Percentiles rank a stretch among this genome's conserved stretches.
These are phyloP conservation scores for Psidium friedrichsthalianum DNA, from an alignment of 345 rosid species.

Conservation along the genomic window DNA sequence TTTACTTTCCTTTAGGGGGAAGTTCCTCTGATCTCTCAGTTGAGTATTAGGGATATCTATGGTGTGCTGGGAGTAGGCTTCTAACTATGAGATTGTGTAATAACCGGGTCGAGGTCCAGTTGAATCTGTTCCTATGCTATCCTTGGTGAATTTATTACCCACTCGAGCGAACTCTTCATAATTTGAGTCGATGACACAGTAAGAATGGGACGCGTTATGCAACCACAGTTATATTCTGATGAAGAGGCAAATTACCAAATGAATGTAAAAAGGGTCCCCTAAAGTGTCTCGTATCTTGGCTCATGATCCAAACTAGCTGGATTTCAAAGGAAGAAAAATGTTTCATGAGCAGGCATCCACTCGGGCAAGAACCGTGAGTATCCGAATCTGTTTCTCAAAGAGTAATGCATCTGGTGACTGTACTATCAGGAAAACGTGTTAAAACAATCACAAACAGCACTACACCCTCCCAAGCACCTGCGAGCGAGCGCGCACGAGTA, in stretches of 20 bases:
- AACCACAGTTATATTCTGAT: neutral
- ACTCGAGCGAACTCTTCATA: neutral
- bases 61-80: neutral
- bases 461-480: neutral
- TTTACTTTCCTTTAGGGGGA: neutral
- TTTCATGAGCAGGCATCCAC: neutral
- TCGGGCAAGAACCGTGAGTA: neutral
- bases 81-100: neutral
- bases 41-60: neutral
- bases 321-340: neutral
- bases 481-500: neutral
- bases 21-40: neutral
- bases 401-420: neutral
- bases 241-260: neutral
- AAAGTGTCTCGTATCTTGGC: neutral
- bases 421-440: neutral
- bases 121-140: neutral
- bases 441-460: neutral
- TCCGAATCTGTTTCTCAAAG: neutral
- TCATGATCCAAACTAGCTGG: neutral
- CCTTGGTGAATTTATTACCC: neutral
- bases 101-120: neutral
- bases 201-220: neutral
- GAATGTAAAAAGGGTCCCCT: neutral
- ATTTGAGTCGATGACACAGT: neutral